Percentiles rank a stretch among this genome's conserved stretches.
Evolutionary conservation across 2,329 filamentous ascomycete species (phyloP).

Genomic region (Pseudocercospora macadamiae): DNA sequence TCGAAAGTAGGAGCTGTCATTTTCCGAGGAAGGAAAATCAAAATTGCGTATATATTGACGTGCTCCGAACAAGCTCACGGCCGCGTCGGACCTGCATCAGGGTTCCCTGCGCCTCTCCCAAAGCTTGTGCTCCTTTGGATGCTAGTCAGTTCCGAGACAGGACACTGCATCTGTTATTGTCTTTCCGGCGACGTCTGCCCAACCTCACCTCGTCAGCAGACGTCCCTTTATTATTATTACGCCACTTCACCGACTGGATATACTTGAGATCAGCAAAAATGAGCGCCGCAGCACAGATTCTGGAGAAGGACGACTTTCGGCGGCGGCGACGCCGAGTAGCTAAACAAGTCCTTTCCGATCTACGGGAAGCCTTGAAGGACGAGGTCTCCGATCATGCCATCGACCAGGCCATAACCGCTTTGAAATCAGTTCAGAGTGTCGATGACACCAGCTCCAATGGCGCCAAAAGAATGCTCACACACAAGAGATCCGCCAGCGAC

Average conservation of each 20-base stretch:
- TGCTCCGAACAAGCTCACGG: background rate
- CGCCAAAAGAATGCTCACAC: constrained; percentile 8
- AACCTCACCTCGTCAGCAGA: background rate
- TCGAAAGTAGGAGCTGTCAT: background rate
- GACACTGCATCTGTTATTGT: constrained; percentile 3
- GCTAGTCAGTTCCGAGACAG: constrained; percentile 4
- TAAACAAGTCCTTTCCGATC: constrained; percentile 3
- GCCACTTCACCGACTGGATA: background rate
- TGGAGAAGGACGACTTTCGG: constrained; percentile 1
- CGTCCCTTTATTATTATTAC: background rate
- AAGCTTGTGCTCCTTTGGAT: constrained; percentile 3
- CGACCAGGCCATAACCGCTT: constrained; percentile 9
- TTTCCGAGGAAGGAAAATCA: too few species aligned
- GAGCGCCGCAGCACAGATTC: constrained; percentile 5
- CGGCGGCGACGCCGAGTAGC: constrained; percentile 1
- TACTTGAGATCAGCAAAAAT: background rate
- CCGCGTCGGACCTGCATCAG: background rate
- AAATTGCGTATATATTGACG: background rate
- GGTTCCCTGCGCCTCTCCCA: constrained; percentile 2
- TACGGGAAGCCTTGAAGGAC: constrained; percentile 12
- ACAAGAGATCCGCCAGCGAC: constrained; percentile 10
- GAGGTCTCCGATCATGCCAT: constrained; percentile 11
- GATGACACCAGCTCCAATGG: constrained; percentile 7
- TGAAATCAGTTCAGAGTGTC: constrained; percentile 3
- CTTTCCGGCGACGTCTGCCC: background rate